phyloP scores from a whole-genome alignment of 192 early-diverging fungal genomes.

The Gigaspora rosea region DNA sequence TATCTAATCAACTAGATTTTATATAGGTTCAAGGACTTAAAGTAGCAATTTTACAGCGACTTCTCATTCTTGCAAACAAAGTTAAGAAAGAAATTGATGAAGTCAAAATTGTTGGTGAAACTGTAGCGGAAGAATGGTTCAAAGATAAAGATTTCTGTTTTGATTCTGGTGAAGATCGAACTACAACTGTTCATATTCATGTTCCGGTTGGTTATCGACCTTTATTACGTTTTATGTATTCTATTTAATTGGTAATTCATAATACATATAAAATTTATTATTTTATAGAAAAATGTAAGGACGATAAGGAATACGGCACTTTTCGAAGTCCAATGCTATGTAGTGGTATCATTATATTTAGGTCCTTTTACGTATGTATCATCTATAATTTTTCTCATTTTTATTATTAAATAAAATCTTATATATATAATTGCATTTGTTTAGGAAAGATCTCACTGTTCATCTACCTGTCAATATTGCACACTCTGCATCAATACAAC shows the following conservation, averaged over 20 bases:
- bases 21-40: slow-evolving; percentile 58
- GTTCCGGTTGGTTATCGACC: slow-evolving; percentile 46
- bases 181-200: slow-evolving; percentile 52
- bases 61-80: slow-evolving; percentile 54
- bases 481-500: slow-evolving; percentile 55
- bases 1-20: no score
- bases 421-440: background rate
- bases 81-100: slow-evolving; percentile 43
- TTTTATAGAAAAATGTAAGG: slow-evolving; percentile 38
- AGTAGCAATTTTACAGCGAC: slow-evolving; percentile 44
- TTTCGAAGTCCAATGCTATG: slow-evolving; percentile 56
- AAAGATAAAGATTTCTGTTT: slow-evolving; percentile 59
- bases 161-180: slow-evolving; percentile 59
- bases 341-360: slow-evolving; percentile 45
- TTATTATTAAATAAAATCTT: background rate
- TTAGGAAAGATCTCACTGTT: slow-evolving; percentile 50
- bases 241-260: background rate
- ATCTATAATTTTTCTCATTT: background rate
- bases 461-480: slow-evolving; percentile 59
- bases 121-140: slow-evolving; percentile 50
- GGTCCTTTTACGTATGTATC: slow-evolving; percentile 44
- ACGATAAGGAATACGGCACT: slow-evolving; percentile 59
- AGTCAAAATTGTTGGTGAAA: slow-evolving; percentile 47
- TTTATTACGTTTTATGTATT: background rate
- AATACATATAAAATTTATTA: background rate